Percentiles rank a stretch among this genome's conserved stretches.
Conservation (phyloP, 129 eudicot species). For the Chrysanthemum lavandulifolium region DNA sequence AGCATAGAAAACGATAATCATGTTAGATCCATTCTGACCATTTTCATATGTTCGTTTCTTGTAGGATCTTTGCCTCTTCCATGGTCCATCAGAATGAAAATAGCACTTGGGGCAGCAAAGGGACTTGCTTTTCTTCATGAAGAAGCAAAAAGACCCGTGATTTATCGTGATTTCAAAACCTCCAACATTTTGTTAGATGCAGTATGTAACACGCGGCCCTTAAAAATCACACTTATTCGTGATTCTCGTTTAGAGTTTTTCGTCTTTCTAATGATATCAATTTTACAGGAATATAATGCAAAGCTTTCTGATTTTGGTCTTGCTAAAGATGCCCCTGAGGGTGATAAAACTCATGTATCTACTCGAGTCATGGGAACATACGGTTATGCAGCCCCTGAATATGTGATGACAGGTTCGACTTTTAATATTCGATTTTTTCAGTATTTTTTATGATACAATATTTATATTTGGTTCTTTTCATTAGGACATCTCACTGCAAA, state of each 20-base stretch:
- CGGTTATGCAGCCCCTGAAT: constrained; percentile 98
- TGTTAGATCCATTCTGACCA: neutral
- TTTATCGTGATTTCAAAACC: constrained; percentile 96
- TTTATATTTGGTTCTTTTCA: neutral
- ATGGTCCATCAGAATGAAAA: constrained; percentile 98
- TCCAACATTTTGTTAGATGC: constrained; percentile 93
- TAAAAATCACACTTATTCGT: neutral
- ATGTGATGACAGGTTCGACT: constrained; percentile 99
- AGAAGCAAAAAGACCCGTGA: constrained; percentile 90
- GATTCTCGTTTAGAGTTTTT: neutral
- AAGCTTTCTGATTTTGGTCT: constrained; percentile 98
- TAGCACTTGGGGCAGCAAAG: constrained; percentile 94
- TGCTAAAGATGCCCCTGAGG: constrained; percentile 97
- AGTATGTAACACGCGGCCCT: constrained; percentile 39
- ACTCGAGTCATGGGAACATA: constrained; percentile 99
- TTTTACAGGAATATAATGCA: constrained; percentile 88
- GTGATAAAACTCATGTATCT: constrained; percentile 92
- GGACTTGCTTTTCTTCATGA: constrained; percentile 97
- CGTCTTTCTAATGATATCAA: neutral
- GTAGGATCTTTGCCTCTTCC: constrained; percentile 94
- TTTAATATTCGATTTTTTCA: no score
- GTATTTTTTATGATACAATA: neutral
- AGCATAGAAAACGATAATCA: neutral
- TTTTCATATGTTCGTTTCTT: constrained; percentile 9
- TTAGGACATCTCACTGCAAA: constrained; percentile 58